phyloP scores from a whole-genome alignment of 2,329 filamentous ascomycete genomes.

The Aureobasidium lini region DNA sequence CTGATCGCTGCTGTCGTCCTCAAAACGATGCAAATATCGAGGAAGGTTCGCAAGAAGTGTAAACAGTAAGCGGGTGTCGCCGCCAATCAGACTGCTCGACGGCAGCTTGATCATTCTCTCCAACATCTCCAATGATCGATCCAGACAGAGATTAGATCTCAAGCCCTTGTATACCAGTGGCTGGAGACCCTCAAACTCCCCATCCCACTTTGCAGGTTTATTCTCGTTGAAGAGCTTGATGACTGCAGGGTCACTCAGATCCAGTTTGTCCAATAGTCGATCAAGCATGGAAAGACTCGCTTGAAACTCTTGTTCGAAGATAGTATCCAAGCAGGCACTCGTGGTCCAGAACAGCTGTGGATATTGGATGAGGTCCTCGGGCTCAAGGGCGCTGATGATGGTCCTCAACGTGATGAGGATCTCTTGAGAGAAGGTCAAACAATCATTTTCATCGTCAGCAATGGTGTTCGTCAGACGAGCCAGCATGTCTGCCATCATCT shows the following conservation, averaged over 20 bases:
- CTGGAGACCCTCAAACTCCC: constrained; percentile 77
- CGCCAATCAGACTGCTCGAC: constrained; percentile 71
- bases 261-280: constrained; percentile 73
- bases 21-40: constrained; percentile 71
- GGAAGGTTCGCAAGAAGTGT: constrained; percentile 88
- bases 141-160: constrained; percentile 75
- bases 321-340: constrained; percentile 90
- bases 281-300: constrained; percentile 90
- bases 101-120: constrained; percentile 73
- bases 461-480: constrained; percentile 93
- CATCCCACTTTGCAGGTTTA: constrained; percentile 82
- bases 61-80: constrained; percentile 75
- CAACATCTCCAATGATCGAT: constrained; percentile 67
- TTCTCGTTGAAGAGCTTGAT: constrained; percentile 67
- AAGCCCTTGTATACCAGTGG: constrained; percentile 84
- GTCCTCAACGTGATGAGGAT: constrained; percentile 91
- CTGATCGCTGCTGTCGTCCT: constrained; percentile 41
- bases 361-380: constrained; percentile 74
- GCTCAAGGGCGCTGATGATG: constrained; percentile 76
- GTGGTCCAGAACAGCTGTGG: constrained; percentile 98
- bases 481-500: constrained; percentile 96
- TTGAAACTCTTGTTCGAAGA: constrained; percentile 90
- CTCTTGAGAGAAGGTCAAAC: constrained; percentile 96
- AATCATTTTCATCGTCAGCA: constrained; percentile 85
- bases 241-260: constrained; percentile 64